These are phyloP conservation scores for Paecilomyces dactylethromorphus DNA, from an alignment of 2,329 filamentous ascomycete genomes.

Conservation along the genomic window DNA sequence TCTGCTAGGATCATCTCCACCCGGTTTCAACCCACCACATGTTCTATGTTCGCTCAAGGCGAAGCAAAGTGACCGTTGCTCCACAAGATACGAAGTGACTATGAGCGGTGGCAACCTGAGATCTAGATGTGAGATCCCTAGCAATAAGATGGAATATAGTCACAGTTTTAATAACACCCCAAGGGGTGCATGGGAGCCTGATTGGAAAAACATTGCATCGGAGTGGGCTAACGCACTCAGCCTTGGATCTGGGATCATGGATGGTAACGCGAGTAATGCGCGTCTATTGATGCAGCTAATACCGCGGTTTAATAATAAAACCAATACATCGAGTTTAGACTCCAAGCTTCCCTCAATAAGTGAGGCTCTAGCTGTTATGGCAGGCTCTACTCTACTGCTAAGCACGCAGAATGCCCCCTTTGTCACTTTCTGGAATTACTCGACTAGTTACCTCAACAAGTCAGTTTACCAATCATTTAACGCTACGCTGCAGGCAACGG, in stretches of 20 bases:
- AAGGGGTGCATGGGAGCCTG: slow-evolving; percentile 28
- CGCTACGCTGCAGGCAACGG: slow-evolving; percentile 56
- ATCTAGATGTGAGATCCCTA: slow-evolving; percentile 55
- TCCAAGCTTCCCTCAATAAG: slow-evolving; percentile 58
- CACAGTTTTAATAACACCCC: slow-evolving; percentile 31
- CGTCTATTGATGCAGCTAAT: slow-evolving; percentile 54
- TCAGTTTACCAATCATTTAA: slow-evolving; percentile 56
- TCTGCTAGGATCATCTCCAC: slow-evolving; percentile 50
- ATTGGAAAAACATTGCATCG: slow-evolving; percentile 52
- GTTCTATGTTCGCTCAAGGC: slow-evolving; percentile 63
- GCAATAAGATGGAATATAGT: slow-evolving; percentile 51
- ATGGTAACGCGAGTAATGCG: slow-evolving; percentile 53
- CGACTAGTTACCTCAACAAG: slow-evolving; percentile 30
- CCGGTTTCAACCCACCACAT: slow-evolving; percentile 41
- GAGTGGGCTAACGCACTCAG: slow-evolving; percentile 52
- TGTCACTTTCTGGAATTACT: slow-evolving; percentile 49
- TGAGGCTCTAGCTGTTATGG: slow-evolving; percentile 66
- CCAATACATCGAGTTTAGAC: slow-evolving; percentile 35
- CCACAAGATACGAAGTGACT: slow-evolving; percentile 51
- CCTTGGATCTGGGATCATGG: slow-evolving; percentile 49
- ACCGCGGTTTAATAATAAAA: slow-evolving; percentile 27
- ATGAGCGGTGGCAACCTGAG: slow-evolving; percentile 53
- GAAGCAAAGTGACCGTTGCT: slow-evolving; percentile 59
- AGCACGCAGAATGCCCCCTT: slow-evolving; percentile 56
- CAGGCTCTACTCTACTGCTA: slow-evolving; percentile 59